Base-by-base conservation (phyloP, 1,284 basidiomycete genomes). In the Puccinia horiana region DNA sequence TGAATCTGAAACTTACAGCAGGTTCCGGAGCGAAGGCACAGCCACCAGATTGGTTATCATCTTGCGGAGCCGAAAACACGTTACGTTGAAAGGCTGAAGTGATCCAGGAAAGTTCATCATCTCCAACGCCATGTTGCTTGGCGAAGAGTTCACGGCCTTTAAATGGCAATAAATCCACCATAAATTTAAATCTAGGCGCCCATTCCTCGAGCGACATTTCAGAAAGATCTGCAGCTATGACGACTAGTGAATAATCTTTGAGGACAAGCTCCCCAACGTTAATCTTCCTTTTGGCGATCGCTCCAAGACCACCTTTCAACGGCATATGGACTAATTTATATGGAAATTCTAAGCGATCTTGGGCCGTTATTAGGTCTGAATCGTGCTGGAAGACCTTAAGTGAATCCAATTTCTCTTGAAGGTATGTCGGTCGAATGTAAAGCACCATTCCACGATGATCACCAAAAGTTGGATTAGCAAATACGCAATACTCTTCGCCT, bases 1-100 rank as follows among this genome's bases (percentile, higher is more conserved):
- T 32, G 35, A 9, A 47, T 20, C 1, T 9, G 0, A 42, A 23
- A 32, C 76, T 79, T 37, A 79, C 76, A 79, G 76, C 76, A 70
- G 76, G 76, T 44, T 79, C 76, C 23, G 76, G 76, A 70, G 63
- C 58, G 35, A 79, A 70, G 26, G 76, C 76, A 42, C 61, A 79
- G 12, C 76, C 76, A 26, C 76, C 76, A 14, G 32, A 1, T 16
- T 16, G 32, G 35, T 70, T 35, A n/a, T 79, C 23, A 58, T 79
- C 76, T 23, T 56, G 76, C 6, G 47, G 63, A 29, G 76, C 29
- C 40, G 65, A 18, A 67, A 79, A 79, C 9, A 79, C 65, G 16
- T 79, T 79, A 11, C 76, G 61, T n/a, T 79, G 23, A 37, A 79
- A 79, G 16, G 76, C 76, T 1, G 76, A 79, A 6, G 37, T 26